Evolutionary conservation across 1,139 yeast species (phyloP), one percentile per base, ranked within the genome.

Genomic region (Komagataea norvegica): DNA sequence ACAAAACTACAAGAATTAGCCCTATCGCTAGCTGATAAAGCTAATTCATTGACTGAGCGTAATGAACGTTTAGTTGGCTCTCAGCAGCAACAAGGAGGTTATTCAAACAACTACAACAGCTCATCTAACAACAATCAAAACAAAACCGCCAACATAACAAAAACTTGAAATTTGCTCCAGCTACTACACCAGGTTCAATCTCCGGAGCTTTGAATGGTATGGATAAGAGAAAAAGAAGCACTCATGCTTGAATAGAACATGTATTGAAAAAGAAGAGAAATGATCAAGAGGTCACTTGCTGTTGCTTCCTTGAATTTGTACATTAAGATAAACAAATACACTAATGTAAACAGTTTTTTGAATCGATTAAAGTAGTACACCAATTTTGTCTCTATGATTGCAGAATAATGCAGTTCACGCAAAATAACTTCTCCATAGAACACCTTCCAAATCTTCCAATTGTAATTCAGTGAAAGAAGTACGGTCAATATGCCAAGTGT

Each of bases 401-500:
- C n/a, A 16, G 11, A 29, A 17, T 8, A 10, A 15, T 14, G n/a
- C 53, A 13, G 20, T 15, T 28, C 61, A 87, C 26, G 89, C 87
- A 62, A 88, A 89, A 56, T 93, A 93, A 58, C 94, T 86, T 59
- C 86, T 84, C 84, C 95, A 83, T 29, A 89, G 65, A 4, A 91
- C 96, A 30, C 98, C 98, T 59, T 91, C 97, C 39, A 93, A 67
- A 58, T 88, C 96, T 54, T 88, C 94, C 36, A 88, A 68, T 60
- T 91, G 95, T 11, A 81, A 86, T 36, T 73, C 77, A 6, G 79
- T 76, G 59, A 93, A 93, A 7, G 77, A 78, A 51, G 70, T 70
- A 43, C 85, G 74, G 58, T 93, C 98, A 46, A 87, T 74, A 51
- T 85, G 95, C 99, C 99, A 93, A 0, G 96, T 87, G 55, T 93